A percentile compares a stretch with the other conserved stretches of the same genome.
phyloP scores from a whole-genome alignment of 352 stramenopile genomes.

The Phytophthora ramorum region DNA sequence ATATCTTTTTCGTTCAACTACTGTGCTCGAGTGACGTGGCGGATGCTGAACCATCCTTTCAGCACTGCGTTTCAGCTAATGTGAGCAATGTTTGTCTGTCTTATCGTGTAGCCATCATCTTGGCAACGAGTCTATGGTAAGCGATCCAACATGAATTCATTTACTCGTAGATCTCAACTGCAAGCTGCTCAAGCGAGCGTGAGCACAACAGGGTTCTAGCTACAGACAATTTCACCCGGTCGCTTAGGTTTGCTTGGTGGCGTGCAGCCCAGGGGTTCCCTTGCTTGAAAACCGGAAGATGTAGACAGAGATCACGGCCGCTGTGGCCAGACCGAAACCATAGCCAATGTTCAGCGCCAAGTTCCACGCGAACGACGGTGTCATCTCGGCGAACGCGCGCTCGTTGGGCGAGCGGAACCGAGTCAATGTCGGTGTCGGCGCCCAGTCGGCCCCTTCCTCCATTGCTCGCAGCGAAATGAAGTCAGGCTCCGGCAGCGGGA shows the following conservation, averaged over 20 bases:
- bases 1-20: conserved; percentile 35
- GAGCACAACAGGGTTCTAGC: conserved; percentile 18
- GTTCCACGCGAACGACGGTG: conserved; percentile 35
- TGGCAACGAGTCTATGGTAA: neutral
- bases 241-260: conserved; percentile 45
- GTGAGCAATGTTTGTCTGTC: neutral
- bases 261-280: conserved; percentile 20
- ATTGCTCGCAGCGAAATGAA: conserved; percentile 33
- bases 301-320: conserved; percentile 57
- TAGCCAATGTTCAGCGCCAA: conserved; percentile 54
- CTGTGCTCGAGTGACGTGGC: conserved; percentile 7
- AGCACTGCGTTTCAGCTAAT: neutral
- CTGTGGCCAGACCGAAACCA: conserved; percentile 52
- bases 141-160: conserved; percentile 28
- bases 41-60: conserved; percentile 5
- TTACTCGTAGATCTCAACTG: conserved; percentile 18
- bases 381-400: conserved; percentile 46
- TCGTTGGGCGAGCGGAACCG: conserved; percentile 42
- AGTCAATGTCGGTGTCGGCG: conserved; percentile 24
- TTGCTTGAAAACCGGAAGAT: conserved; percentile 69
- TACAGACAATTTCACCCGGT: conserved; percentile 6
- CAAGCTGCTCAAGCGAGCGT: neutral
- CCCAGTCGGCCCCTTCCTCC: conserved; percentile 22
- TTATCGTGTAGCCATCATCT: neutral
- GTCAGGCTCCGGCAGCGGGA: conserved; percentile 43